Evolutionary conservation across 164 flowering plant species (phyloP).

Genomic region (Nymphaea thermarum): DNA sequence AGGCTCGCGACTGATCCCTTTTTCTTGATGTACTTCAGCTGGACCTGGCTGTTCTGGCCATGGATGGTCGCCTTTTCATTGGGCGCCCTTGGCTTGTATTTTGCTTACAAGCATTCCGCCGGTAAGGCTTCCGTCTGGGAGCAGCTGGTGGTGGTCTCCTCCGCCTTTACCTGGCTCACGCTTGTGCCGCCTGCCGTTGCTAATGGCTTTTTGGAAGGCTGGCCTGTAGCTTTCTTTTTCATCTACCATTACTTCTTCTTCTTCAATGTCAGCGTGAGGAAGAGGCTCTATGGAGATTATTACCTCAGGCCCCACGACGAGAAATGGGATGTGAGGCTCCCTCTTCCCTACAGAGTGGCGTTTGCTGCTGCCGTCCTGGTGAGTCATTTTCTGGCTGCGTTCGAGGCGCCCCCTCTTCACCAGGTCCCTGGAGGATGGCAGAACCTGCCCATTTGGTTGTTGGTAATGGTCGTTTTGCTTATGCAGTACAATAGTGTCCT

Average conservation of each 20-base stretch:
- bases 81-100: conserved; percentile 46
- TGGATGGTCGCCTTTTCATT: conserved; percentile 52
- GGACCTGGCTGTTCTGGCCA: conserved; percentile 95
- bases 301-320: conserved; percentile 55
- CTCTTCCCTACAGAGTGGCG: conserved; percentile 29
- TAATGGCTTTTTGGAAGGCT: conserved; percentile 85
- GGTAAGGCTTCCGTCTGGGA: conserved; percentile 50
- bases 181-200: conserved; percentile 74
- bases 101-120: conserved; percentile 31
- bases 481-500: conserved; percentile 61
- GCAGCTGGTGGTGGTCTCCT: conserved; percentile 55
- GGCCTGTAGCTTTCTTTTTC: conserved; percentile 80
- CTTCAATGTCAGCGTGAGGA: conserved; percentile 65
- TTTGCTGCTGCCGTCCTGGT: conserved; percentile 51
- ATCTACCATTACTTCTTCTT: conserved; percentile 84
- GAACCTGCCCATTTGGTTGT: conserved; percentile 46
- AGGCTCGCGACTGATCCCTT: conserved; percentile 43
- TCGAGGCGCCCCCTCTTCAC: conserved; percentile 81
- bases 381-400: conserved; percentile 82
- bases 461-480: conserved; percentile 43
- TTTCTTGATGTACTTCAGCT: conserved; percentile 90
- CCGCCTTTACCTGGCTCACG: conserved; percentile 75
- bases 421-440: conserved; percentile 59
- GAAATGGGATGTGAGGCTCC: conserved; percentile 60
- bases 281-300: conserved; percentile 68